Evolutionary conservation across 345 rosid species (phyloP).

Genomic region (Gossypium rotundifolium): DNA sequence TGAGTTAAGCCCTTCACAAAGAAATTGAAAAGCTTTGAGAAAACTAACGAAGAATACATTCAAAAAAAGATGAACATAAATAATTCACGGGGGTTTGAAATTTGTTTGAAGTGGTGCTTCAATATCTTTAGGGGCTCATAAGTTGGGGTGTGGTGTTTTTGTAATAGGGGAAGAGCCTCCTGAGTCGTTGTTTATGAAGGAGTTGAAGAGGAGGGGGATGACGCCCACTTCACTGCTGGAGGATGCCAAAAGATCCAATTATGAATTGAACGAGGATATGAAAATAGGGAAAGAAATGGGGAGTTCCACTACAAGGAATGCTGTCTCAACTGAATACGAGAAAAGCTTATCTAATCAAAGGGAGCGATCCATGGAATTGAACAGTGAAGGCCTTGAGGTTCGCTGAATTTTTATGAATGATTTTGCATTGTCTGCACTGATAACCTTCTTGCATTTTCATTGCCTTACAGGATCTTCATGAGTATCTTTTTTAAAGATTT

Average conservation of each 20-base stretch:
- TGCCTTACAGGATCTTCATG: neutral
- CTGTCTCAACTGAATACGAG: slow-evolving; percentile 54
- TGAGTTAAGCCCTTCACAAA: too few relatives aligned
- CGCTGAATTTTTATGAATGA: neutral
- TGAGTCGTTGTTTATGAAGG: slow-evolving; percentile 93
- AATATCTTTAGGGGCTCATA: slow-evolving; percentile 5
- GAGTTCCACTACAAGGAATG: slow-evolving; percentile 50
- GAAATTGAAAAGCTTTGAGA: neutral
- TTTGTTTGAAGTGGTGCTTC: neutral
- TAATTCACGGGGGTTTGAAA: neutral
- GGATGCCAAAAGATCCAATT: slow-evolving; percentile 36
- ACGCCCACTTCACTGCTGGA: slow-evolving; percentile 81
- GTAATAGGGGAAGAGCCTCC: slow-evolving; percentile 81
- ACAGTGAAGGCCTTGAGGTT: slow-evolving; percentile 98
- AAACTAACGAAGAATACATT: neutral
- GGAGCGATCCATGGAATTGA: slow-evolving; percentile 72
- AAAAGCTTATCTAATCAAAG: slow-evolving; percentile 64
- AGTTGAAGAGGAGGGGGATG: slow-evolving; percentile 87
- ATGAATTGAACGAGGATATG: slow-evolving; percentile 46
- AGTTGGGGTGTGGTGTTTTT: neutral
- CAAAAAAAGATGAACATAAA: neutral
- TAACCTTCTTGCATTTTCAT: neutral
- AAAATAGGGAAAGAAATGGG: slow-evolving; percentile 42
- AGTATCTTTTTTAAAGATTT: neutral
- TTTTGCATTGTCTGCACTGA: neutral